Percentiles rank a stretch among this genome's conserved stretches.
Conservation (phyloP, 495 filamentous ascomycete genomes). For the Bacidia rubella region DNA sequence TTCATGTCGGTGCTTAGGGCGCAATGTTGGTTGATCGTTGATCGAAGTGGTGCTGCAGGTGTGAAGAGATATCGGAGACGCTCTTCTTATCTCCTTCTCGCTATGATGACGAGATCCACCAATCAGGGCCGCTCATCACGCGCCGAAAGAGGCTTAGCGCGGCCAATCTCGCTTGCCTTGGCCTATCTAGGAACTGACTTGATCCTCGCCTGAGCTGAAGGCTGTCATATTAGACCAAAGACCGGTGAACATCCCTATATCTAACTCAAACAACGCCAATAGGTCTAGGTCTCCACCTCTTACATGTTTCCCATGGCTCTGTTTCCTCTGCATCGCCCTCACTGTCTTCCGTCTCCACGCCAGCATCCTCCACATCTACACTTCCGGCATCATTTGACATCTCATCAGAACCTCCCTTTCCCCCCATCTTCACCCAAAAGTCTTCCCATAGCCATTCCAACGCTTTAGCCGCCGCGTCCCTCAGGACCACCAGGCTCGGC, state of each 20-base stretch:
- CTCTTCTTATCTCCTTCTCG: neutral
- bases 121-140: neutral
- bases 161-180: neutral
- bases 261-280: too few relatives aligned
- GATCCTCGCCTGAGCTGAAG: neutral
- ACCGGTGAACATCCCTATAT: neutral
- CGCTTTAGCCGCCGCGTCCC: constrained; percentile 48
- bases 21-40: neutral
- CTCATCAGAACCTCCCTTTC: too few relatives aligned
- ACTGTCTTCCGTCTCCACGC: neutral
- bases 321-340: neutral
- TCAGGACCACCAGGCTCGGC: constrained; percentile 56
- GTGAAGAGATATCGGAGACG: neutral
- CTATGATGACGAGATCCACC: neutral
- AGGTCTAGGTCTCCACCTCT: neutral
- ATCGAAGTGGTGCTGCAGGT: neutral
- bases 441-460: constrained; percentile 78
- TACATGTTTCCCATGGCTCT: neutral
- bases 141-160: neutral
- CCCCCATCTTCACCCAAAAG: constrained; percentile 50
- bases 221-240: neutral
- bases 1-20: too few relatives aligned
- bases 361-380: too few relatives aligned
- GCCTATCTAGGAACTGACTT: neutral
- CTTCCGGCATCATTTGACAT: too few relatives aligned